Conservation (phyloP, 2,329 filamentous ascomycete genomes). For the Fusarium agapanthi region DNA sequence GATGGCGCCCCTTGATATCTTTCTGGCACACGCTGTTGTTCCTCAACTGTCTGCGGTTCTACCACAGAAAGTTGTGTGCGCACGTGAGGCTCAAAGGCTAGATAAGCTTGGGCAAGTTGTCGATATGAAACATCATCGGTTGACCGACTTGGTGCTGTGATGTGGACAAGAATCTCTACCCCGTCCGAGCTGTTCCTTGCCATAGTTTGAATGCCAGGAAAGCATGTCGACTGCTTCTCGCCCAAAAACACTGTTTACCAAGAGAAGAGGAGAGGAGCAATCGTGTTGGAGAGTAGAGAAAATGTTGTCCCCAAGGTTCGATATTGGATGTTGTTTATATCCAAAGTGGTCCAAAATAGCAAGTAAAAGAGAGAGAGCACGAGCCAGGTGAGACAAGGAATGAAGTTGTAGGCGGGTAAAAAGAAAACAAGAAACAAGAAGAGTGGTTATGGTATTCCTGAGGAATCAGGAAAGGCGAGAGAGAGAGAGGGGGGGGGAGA, state of each 20-base stretch:
- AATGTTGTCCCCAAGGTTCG: neutral
- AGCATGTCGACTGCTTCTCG: constrained; percentile 37
- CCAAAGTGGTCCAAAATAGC: constrained; percentile 11
- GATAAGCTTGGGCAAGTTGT: constrained; percentile 59
- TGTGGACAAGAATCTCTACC: constrained; percentile 65
- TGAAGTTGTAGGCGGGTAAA: neutral
- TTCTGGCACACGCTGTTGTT: neutral
- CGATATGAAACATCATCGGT: constrained; percentile 60
- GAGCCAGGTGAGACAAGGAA: constrained; percentile 19
- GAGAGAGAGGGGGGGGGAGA: neutral
- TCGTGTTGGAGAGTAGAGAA: neutral
- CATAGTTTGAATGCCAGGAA: constrained; percentile 37
- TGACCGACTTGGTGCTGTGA: constrained; percentile 59
- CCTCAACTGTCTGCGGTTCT: neutral
- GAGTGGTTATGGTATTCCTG: neutral
- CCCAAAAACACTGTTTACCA: constrained; percentile 4
- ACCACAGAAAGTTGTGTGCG: constrained; percentile 14
- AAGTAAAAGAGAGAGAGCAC: constrained; percentile 13
- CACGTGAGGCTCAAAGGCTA: constrained; percentile 54
- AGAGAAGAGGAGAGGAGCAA: neutral
- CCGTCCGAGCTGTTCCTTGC: constrained; percentile 40
- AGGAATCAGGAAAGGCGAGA: neutral
- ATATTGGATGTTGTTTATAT: constrained; percentile 11
- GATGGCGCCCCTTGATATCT: constrained; percentile 4
- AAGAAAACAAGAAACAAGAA: neutral